A percentile compares a stretch with the other conserved stretches of the same genome.
Conservation (phyloP, 495 filamentous ascomycete genomes). For the Saxophila tyrrhenica region DNA sequence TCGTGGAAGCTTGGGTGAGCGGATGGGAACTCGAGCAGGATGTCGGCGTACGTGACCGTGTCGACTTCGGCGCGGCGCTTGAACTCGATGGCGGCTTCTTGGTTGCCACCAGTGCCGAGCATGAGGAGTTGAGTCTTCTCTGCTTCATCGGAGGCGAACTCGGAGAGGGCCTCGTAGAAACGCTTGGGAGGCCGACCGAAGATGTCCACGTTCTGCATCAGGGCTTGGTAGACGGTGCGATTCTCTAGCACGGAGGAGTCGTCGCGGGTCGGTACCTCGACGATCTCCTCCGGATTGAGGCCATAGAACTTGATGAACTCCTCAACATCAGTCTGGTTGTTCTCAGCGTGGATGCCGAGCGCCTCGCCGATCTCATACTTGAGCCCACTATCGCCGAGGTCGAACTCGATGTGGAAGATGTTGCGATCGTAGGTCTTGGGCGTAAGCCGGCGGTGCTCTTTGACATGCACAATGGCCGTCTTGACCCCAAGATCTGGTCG, state of each 20-base stretch:
- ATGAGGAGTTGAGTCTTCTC: conserved; percentile 72
- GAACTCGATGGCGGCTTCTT: conserved; percentile 86
- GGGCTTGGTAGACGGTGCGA: conserved; percentile 83
- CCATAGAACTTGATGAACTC: conserved; percentile 87
- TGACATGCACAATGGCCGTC: conserved; percentile 78
- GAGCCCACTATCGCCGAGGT: conserved; percentile 78
- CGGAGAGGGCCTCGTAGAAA: conserved; percentile 87
- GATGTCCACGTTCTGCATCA: conserved; percentile 91
- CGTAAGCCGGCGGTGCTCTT: conserved; percentile 89
- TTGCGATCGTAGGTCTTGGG: conserved; percentile 86
- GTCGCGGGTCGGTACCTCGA: conserved; percentile 83
- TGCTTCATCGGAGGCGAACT: conserved; percentile 68
- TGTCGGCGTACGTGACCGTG: conserved; percentile 82
- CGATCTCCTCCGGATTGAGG: conserved; percentile 66
- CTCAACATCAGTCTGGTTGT: conserved; percentile 63
- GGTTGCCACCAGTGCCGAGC: conserved; percentile 47
- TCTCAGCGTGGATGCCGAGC: conserved; percentile 93
- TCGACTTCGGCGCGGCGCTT: conserved; percentile 90
- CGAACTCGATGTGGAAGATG: conserved; percentile 99
- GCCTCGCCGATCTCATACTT: conserved; percentile 96
- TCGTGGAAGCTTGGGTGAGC: conserved; percentile 86
- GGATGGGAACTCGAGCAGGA: conserved; percentile 75
- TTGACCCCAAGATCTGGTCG: conserved; percentile 77
- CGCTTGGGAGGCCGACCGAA: conserved; percentile 93
- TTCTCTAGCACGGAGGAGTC: conserved; percentile 66